Percentiles rank a stretch among this genome's conserved stretches.
Evolutionary conservation across 2,329 filamentous ascomycete genomes (phyloP).

Genomic region (Magnaporthiopsis rhizophila): DNA sequence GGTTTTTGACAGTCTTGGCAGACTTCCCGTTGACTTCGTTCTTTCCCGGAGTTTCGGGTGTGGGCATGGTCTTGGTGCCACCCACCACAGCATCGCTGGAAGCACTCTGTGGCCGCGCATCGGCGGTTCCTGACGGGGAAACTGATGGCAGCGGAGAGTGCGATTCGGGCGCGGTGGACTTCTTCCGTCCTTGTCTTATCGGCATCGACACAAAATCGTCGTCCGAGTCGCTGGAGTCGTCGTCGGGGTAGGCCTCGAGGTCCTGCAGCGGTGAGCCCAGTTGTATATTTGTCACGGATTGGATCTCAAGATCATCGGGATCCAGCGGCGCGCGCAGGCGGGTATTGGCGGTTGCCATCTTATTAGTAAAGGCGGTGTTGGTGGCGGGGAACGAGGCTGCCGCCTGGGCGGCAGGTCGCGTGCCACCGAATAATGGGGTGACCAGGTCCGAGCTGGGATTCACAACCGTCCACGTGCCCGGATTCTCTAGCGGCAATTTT

Average conservation of each 20-base stretch:
- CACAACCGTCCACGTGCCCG: constrained; percentile 25
- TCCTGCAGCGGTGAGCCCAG: constrained; percentile 8
- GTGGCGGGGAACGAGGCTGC: constrained; percentile 1
- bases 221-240: constrained; percentile 3
- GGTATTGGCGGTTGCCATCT: background rate
- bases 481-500: constrained; percentile 26
- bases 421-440: background rate
- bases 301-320: constrained; percentile 3
- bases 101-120: background rate
- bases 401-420: background rate
- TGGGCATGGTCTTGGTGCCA: background rate
- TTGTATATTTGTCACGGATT: background rate
- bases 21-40: background rate
- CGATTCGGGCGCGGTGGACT: constrained; percentile 1
- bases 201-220: constrained; percentile 14
- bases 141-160: constrained; percentile 1
- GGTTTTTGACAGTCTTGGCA: background rate
- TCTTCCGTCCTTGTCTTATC: constrained; percentile 11
- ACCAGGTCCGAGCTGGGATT: constrained; percentile 15
- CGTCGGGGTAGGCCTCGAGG: constrained; percentile 7
- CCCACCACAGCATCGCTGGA: background rate
- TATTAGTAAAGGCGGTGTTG: background rate
- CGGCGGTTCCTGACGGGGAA: background rate
- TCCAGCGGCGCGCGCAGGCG: constrained; percentile 1
- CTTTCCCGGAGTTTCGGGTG: background rate